Evolutionary conservation across 2,329 filamentous ascomycete species (phyloP).

Genomic region (Bipolaris gigantea): DNA sequence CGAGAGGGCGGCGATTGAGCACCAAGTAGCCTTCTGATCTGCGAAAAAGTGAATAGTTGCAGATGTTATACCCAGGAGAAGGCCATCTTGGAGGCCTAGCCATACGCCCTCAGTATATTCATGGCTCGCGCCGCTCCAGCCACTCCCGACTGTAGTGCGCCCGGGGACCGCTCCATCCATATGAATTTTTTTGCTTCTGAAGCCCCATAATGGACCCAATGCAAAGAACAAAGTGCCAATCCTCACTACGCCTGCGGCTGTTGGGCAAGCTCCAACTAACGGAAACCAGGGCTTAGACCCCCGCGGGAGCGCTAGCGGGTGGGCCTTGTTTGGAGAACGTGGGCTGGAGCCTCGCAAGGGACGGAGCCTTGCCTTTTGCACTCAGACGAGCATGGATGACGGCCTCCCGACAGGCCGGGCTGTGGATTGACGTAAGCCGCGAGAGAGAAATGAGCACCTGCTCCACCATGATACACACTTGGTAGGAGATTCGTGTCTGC

Average conservation of each 20-base stretch:
- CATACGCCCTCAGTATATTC: constrained; percentile 4
- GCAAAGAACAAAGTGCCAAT: neutral
- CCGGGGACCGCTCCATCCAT: neutral
- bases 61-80: constrained; percentile 1
- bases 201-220: constrained; percentile 6
- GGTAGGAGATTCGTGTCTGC: neutral
- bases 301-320: constrained; percentile 3
- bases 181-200: constrained; percentile 6
- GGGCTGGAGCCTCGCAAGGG: neutral
- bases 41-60: neutral
- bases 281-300: constrained; percentile 4
- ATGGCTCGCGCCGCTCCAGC: constrained; percentile 6
- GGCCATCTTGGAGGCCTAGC: neutral
- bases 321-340: constrained; percentile 1
- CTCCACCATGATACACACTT: constrained; percentile 4
- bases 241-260: neutral
- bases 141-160: constrained; percentile 4
- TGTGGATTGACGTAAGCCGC: neutral
- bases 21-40: neutral
- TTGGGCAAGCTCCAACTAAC: constrained; percentile 3
- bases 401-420: neutral
- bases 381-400: neutral
- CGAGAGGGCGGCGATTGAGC: neutral
- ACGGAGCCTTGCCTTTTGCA: neutral
- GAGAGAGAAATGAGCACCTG: constrained; percentile 3